Base-by-base conservation (phyloP, 2,329 filamentous ascomycete species). In the Chalaropsis ovoidea region DNA sequence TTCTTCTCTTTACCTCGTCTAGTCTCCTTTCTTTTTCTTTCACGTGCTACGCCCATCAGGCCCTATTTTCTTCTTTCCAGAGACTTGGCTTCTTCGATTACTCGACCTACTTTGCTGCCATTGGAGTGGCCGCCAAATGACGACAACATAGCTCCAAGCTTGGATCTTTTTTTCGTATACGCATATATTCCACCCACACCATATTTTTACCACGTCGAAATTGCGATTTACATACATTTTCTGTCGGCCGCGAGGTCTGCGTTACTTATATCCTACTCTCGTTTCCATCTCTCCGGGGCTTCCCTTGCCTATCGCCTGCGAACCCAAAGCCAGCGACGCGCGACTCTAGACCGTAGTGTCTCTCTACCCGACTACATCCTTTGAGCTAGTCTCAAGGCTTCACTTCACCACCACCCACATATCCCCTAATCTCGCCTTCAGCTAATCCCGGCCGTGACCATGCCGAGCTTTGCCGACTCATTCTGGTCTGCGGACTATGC, bases 401-500 rank as follows among this genome's bases (percentile, higher is more conserved):
- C 17, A 11, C n/a, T 19, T n/a, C 1, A n/a, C 1, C 24, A 58
- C 27, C n/a, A n/a, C 3, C 54, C 54, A 58, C 17, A 58, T n/a
- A 19, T 58, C 27, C 17, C n/a, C 17, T n/a, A 17, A 39, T 39
- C 31, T 17, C 24, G 6, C 4, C 31, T n/a, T 10, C 54, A 58
- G 27, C 27, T 58, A 49, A 45, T 52, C 15, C n/a, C 42, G 10
- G 24, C 45, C 61, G 15, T 69, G 70, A 85, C 76, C 74, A 93
- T 93, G 89, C 88, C 89, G 71, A 85, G 89, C 72, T 97, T 99
- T 77, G 86, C 91, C 71, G 90, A 93, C 78, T 96, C 92, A 62
- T 97, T 99, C 79, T 99, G 94, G 94, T 96, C 94, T 69, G 85
- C 85, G 74, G 94, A 99, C 82, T 97, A 97, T 81, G 93, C 93